Evolutionary conservation across 805 yeast genomes (phyloP).

Genomic region (Lachancea sp.): DNA sequence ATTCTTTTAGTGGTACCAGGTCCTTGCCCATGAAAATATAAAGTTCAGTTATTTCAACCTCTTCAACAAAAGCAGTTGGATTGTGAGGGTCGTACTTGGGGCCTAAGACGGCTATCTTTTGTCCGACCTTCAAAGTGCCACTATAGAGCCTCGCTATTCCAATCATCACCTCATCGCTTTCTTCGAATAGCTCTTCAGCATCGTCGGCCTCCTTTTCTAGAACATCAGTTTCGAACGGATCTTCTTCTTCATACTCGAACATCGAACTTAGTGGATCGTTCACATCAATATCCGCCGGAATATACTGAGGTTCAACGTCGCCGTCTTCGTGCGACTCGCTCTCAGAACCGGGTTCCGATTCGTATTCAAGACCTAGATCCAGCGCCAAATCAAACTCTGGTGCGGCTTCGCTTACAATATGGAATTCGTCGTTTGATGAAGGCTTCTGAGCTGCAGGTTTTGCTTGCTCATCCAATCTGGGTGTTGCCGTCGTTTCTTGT

Average conservation of each 20-base stretch:
- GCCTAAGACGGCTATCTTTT: slow-evolving; percentile 66
- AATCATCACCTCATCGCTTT: slow-evolving; percentile 56
- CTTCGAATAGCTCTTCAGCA: slow-evolving; percentile 38
- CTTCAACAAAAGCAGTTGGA: slow-evolving; percentile 49
- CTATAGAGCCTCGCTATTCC: slow-evolving; percentile 88
- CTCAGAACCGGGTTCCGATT: slow-evolving; percentile 10
- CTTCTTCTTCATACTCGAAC: slow-evolving; percentile 51
- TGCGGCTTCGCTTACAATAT: slow-evolving; percentile 22
- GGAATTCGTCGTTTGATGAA: slow-evolving; percentile 15
- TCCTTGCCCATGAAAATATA: slow-evolving; percentile 92
- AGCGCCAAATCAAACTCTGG: slow-evolving; percentile 24
- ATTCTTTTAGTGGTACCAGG: slow-evolving; percentile 63
- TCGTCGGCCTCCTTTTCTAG: slow-evolving; percentile 46
- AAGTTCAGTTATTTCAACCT: slow-evolving; percentile 58
- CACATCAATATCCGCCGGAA: slow-evolving; percentile 32
- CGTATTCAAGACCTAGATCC: slow-evolving; percentile 9
- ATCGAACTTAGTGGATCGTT: slow-evolving; percentile 32
- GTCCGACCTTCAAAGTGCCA: slow-evolving; percentile 74
- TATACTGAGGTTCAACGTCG: slow-evolving; percentile 16
- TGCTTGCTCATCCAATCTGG: slow-evolving; percentile 13
- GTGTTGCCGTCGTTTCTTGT: slow-evolving; percentile 24
- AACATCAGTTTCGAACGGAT: slow-evolving; percentile 32
- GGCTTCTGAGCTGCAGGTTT: slow-evolving; percentile 5
- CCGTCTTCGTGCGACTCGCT: slow-evolving; percentile 14
- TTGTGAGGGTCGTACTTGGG: slow-evolving; percentile 76